Percentiles rank a stretch among this genome's conserved stretches.
phyloP scores from a whole-genome alignment of 208 protist genomes.

The Wallacemonas rigidus region DNA sequence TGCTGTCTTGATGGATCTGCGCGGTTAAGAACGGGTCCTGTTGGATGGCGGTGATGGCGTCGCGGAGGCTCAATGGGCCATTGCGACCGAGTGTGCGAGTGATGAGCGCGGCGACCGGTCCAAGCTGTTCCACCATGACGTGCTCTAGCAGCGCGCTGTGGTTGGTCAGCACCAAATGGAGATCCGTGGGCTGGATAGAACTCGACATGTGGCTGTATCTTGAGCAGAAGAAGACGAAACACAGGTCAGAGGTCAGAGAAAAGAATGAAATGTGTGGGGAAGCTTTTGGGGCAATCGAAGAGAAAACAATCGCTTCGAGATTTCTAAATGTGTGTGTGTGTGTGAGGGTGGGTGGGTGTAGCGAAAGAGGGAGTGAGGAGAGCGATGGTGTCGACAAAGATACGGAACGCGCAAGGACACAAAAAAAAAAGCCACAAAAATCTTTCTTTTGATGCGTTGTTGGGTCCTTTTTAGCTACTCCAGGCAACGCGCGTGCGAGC shows the following conservation, averaged over 20 bases:
- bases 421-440: not conserved
- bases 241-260: no score
- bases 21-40: conserved; percentile 7
- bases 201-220: not conserved
- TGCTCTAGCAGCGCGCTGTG: conserved; percentile 53
- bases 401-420: no score
- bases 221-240: not conserved
- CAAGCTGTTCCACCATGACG: conserved; percentile 42
- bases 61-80: conserved; percentile 33
- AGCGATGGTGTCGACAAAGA: no score
- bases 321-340: no score
- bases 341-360: no score
- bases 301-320: no score
- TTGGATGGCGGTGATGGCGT: conserved; percentile 25
- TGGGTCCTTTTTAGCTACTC: no score
- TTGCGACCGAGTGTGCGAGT: conserved; percentile 30
- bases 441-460: not conserved
- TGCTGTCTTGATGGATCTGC: conserved; percentile 1
- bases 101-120: conserved; percentile 44
- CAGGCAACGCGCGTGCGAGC: no score
- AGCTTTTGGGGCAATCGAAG: no score
- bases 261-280: no score
- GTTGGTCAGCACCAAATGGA: conserved; percentile 7
- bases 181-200: not conserved
- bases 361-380: no score